A percentile compares a stretch with the other conserved stretches of the same genome.
Evolutionary conservation across 2,329 filamentous ascomycete genomes (phyloP).

Genomic region (Aschersonia sp.): DNA sequence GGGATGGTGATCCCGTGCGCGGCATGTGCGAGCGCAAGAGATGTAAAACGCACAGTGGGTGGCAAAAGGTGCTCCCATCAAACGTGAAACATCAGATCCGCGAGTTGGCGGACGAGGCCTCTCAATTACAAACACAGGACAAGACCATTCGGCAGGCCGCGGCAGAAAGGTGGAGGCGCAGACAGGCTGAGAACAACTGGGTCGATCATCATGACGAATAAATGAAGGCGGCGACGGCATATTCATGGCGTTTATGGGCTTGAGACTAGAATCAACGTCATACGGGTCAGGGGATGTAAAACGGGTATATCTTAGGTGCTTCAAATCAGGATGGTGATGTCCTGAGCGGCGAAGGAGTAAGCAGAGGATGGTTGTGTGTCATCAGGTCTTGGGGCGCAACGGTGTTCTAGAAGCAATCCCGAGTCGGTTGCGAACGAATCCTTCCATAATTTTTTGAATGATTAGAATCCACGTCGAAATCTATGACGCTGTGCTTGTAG

Average conservation of each 20-base stretch:
- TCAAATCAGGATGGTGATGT: no score
- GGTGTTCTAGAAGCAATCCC: no score
- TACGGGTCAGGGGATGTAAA: no score
- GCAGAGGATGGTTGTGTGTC: no score
- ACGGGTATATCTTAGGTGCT: no score
- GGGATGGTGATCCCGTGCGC: conserved; percentile 20
- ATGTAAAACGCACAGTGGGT: conserved; percentile 42
- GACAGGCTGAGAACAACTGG: conserved; percentile 34
- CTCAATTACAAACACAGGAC: conserved; percentile 36
- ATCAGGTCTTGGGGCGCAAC: no score
- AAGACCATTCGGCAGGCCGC: conserved; percentile 35
- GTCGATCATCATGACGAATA: conserved; percentile 15
- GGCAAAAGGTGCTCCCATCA: conserved; percentile 38
- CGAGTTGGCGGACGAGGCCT: conserved; percentile 36
- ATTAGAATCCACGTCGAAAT: no score
- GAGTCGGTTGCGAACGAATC: no score
- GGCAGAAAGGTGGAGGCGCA: conserved; percentile 32
- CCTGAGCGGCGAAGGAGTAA: no score
- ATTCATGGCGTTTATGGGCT: neutral
- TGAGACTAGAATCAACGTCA: no score
- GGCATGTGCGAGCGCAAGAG: conserved; percentile 43
- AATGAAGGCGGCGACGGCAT: neutral
- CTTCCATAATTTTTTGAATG: no score
- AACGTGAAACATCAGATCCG: conserved; percentile 38
- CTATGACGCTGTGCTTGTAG: no score